Evolutionary conservation across 1,284 basidiomycete species (phyloP).

Genomic region (Rhodotorula glutinis): DNA sequence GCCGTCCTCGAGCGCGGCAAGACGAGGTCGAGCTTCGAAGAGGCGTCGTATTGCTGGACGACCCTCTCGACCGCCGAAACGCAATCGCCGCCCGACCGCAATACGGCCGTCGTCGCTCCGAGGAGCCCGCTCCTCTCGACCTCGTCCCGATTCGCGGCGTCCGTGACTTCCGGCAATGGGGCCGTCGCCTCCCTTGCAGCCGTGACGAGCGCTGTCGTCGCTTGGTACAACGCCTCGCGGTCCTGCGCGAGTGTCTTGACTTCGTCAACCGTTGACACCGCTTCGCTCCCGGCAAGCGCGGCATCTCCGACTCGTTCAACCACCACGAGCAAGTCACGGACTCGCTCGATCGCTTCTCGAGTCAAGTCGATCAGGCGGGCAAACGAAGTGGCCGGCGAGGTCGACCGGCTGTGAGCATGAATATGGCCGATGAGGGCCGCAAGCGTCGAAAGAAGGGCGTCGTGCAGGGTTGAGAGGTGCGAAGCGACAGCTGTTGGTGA

Average conservation of each 20-base stretch:
- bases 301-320: slow-evolving; percentile 73
- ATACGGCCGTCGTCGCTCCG: slow-evolving; percentile 75
- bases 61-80: slow-evolving; percentile 70
- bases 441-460: slow-evolving; percentile 85
- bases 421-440: slow-evolving; percentile 96
- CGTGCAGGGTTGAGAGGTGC: slow-evolving; percentile 64
- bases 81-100: slow-evolving; percentile 85
- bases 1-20: slow-evolving; percentile 2
- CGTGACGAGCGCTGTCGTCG: slow-evolving; percentile 82
- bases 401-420: slow-evolving; percentile 81
- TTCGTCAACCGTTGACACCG: too few relatives aligned
- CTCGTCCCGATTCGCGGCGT: slow-evolving; percentile 58
- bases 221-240: slow-evolving; percentile 77
- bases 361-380: slow-evolving; percentile 91
- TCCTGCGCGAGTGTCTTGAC: slow-evolving; percentile 56
- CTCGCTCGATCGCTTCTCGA: slow-evolving; percentile 86
- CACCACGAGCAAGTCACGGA: slow-evolving; percentile 84
- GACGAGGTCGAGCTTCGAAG: neutral
- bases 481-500: slow-evolving; percentile 63
- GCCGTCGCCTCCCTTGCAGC: slow-evolving; percentile 64
- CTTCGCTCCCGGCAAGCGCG: slow-evolving; percentile 43
- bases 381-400: slow-evolving; percentile 79
- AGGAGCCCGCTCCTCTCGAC: slow-evolving; percentile 71
- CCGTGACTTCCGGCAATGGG: slow-evolving; percentile 45
- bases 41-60: neutral